Conservation (phyloP, 805 yeast species). For the Starmera quercuum region DNA sequence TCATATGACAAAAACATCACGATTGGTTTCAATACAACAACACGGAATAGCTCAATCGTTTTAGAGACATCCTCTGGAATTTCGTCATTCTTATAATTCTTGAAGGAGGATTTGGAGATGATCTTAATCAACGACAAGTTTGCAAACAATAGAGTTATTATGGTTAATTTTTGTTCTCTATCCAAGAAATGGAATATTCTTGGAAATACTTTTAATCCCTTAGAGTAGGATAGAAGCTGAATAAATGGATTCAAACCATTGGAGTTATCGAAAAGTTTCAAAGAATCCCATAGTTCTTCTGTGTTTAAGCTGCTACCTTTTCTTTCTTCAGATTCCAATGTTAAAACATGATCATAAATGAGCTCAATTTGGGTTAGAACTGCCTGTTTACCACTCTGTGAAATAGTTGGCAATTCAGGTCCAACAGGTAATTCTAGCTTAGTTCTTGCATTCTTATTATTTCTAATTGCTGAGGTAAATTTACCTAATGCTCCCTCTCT, state of each 20-base stretch:
- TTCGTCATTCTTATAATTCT: conserved; percentile 43
- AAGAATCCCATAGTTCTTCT: conserved; percentile 63
- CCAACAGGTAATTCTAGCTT: conserved; percentile 59
- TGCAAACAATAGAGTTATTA: conserved; percentile 71
- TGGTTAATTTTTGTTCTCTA: conserved; percentile 67
- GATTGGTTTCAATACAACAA: conserved; percentile 74
- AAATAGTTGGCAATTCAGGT: conserved; percentile 28
- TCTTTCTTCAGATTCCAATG: conserved; percentile 69
- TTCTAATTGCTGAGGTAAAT: conserved; percentile 68
- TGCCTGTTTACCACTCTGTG: conserved; percentile 35
- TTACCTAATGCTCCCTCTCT: conserved; percentile 88
- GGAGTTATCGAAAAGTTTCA: conserved; percentile 63
- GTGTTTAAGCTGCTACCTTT: conserved; percentile 40
- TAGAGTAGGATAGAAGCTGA: conserved; percentile 74
- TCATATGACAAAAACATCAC: conserved; percentile 75
- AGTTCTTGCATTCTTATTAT: conserved; percentile 82
- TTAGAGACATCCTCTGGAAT: conserved; percentile 48
- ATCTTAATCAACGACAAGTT: conserved; percentile 76
- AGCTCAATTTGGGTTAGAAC: conserved; percentile 67
- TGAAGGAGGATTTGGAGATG: conserved; percentile 71
- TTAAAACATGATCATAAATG: conserved; percentile 68
- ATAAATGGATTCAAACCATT: conserved; percentile 56
- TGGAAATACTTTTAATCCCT: conserved; percentile 83
- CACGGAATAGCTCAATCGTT: conserved; percentile 70
- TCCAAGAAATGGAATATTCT: conserved; percentile 79